These are phyloP conservation scores for Cryphonectria radicalis DNA, from an alignment of 2,329 filamentous ascomycete genomes.

Conservation along the genomic window DNA sequence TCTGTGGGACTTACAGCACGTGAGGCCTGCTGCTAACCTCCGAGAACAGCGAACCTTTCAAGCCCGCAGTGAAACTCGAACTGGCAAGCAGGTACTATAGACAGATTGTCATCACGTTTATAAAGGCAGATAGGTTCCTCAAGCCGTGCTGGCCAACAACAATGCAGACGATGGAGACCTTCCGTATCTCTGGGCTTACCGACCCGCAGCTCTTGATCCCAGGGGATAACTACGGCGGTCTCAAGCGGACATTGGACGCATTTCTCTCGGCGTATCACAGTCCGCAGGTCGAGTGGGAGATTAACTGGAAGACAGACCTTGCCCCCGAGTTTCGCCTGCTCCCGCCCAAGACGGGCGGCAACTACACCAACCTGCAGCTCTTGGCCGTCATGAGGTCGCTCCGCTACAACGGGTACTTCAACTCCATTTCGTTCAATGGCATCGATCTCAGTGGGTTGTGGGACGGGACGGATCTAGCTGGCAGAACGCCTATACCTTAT, in stretches of 20 bases:
- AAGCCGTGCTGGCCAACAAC: conserved; percentile 63
- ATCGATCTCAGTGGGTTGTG: conserved; percentile 53
- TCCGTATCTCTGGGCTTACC: conserved; percentile 56
- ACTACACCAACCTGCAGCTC: conserved; percentile 56
- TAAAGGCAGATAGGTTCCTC: conserved; percentile 58
- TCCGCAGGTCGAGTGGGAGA: conserved; percentile 55
- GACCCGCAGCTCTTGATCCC: conserved; percentile 58
- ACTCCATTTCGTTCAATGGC: conserved; percentile 58
- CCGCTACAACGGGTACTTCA: conserved; percentile 64
- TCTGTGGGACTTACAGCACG: neutral
- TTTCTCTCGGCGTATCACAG: conserved; percentile 59
- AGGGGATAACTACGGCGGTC: conserved; percentile 57
- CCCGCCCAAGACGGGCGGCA: conserved; percentile 42
- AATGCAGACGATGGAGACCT: conserved; percentile 56
- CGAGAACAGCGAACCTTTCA: conserved; percentile 38
- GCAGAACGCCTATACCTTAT: conserved; percentile 53
- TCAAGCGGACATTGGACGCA: conserved; percentile 58
- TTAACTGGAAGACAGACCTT: conserved; percentile 51
- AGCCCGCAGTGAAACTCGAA: conserved; percentile 40
- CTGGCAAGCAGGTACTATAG: conserved; percentile 60
- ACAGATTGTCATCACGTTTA: conserved; percentile 57
- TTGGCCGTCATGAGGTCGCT: conserved; percentile 61
- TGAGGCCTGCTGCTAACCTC: conserved; percentile 7
- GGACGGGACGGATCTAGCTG: conserved; percentile 47
- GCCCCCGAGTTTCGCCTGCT: conserved; percentile 60